Evolutionary conservation across 2,329 filamentous ascomycete species (phyloP).

Genomic region (Fusarium protoensiforme): DNA sequence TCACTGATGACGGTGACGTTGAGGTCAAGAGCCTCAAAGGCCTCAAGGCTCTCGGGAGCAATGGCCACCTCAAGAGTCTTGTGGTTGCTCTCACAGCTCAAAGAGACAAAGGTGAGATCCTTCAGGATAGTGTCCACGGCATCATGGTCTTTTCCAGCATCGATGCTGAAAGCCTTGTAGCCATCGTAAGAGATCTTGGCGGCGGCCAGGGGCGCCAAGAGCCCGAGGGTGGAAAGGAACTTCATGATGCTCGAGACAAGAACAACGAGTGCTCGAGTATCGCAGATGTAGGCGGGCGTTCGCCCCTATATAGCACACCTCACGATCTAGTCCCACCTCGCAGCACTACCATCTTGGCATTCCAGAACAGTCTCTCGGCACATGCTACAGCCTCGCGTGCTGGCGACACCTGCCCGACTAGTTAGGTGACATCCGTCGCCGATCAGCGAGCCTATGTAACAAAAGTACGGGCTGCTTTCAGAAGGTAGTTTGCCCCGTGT

Average conservation of each 20-base stretch:
- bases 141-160: constrained; percentile 24
- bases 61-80: constrained; percentile 41
- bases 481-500: background rate
- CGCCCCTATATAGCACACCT: background rate
- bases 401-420: constrained; percentile 7
- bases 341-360: background rate
- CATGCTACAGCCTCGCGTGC: background rate
- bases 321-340: background rate
- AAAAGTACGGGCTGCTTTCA: background rate
- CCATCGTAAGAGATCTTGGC: constrained; percentile 40
- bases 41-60: constrained; percentile 34
- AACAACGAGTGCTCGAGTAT: background rate
- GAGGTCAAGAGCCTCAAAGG: constrained; percentile 38
- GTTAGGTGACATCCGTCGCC: constrained; percentile 4
- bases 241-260: constrained; percentile 11
- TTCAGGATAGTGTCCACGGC: constrained; percentile 25
- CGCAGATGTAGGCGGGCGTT: background rate
- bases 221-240: background rate
- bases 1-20: constrained; percentile 34
- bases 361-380: background rate
- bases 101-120: constrained; percentile 33
- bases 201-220: constrained; percentile 19
- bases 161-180: constrained; percentile 42
- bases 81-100: constrained; percentile 40
- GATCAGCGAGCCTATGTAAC: background rate